phyloP scores from a whole-genome alignment of 441 rosid species.

The Adansonia gregorii region DNA sequence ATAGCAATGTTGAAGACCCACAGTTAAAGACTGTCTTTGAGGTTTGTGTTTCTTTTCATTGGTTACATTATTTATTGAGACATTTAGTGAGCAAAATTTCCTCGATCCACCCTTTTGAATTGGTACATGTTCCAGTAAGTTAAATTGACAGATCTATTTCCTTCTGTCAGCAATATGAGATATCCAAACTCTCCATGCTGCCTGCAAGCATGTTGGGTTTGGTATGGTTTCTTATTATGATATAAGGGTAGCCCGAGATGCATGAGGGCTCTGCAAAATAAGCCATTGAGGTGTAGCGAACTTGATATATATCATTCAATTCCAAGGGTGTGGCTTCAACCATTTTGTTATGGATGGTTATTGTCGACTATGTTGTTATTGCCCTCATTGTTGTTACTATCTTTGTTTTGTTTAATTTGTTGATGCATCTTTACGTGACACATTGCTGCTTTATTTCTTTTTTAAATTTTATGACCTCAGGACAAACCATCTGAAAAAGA shows the following conservation, averaged over 20 bases:
- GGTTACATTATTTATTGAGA: conserved; percentile 18
- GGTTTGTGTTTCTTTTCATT: conserved; percentile 39
- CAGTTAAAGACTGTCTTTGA: conserved; percentile 60
- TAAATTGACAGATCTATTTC: conserved; percentile 26
- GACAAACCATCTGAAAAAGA: conserved; percentile 51
- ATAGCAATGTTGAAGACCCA: conserved; percentile 56
- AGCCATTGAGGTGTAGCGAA: conserved; percentile 51
- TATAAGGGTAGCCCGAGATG: conserved; percentile 69
- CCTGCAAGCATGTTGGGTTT: conserved; percentile 66
- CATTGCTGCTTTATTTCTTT: conserved; percentile 19
- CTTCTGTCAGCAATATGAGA: conserved; percentile 64
- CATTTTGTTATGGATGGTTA: conserved; percentile 7
- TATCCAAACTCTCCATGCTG: conserved; percentile 53
- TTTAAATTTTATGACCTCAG: conserved; percentile 38
- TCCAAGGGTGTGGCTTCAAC: conserved; percentile 51
- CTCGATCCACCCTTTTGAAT: conserved; percentile 2
- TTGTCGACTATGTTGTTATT: conserved; percentile 21
- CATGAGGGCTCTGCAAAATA: conserved; percentile 61
- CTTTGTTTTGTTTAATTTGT: conserved; percentile 14
- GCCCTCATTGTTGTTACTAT: conserved; percentile 24
- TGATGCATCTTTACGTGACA: conserved; percentile 12
- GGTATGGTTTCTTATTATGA: conserved; percentile 67
- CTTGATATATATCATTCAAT: conserved; percentile 66
- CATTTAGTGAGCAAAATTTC: conserved; percentile 12
- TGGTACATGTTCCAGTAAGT: conserved; percentile 12